Conservation (phyloP, 345 rosid species). For the thale cress (Arabidopsis thaliana) region DNA sequence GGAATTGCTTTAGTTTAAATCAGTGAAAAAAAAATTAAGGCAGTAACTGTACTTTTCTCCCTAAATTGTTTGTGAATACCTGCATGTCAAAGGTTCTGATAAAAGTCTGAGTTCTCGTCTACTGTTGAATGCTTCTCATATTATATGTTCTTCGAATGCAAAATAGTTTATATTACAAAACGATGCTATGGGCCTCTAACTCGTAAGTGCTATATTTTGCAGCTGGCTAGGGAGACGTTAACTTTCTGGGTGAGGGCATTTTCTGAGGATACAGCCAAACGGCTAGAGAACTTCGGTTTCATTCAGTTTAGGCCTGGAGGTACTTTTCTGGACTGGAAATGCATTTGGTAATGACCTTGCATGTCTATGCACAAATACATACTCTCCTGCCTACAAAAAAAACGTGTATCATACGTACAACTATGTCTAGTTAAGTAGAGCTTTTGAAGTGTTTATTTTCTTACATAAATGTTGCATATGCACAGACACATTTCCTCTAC, state of each 20-base stretch:
- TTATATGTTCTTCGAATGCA: conserved; percentile 16
- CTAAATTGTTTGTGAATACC: neutral
- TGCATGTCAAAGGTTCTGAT: neutral
- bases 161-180: conserved; percentile 10
- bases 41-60: conserved; percentile 15
- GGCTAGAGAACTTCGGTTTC: conserved; percentile 97
- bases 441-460: conserved; percentile 16
- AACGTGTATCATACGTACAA: neutral
- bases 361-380: neutral
- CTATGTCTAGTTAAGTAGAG: conserved; percentile 24
- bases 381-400: neutral
- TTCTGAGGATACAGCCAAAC: conserved; percentile 97
- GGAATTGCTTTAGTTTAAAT: conserved; percentile 20
- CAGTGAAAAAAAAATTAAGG: conserved; percentile 5
- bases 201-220: conserved; percentile 30
- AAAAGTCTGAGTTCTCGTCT: conserved; percentile 11
- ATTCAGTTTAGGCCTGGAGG: conserved; percentile 99
- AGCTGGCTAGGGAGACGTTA: conserved; percentile 95
- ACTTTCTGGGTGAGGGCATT: conserved; percentile 99
- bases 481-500: conserved; percentile 14
- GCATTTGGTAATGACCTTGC: conserved; percentile 32
- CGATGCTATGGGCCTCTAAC: conserved; percentile 13
- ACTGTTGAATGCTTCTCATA: conserved; percentile 15
- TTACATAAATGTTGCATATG: conserved; percentile 9
- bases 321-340: conserved; percentile 45